Evolutionary conservation across 1,284 basidiomycete species (phyloP).

Genomic region (Cystobasidium pallidum): DNA sequence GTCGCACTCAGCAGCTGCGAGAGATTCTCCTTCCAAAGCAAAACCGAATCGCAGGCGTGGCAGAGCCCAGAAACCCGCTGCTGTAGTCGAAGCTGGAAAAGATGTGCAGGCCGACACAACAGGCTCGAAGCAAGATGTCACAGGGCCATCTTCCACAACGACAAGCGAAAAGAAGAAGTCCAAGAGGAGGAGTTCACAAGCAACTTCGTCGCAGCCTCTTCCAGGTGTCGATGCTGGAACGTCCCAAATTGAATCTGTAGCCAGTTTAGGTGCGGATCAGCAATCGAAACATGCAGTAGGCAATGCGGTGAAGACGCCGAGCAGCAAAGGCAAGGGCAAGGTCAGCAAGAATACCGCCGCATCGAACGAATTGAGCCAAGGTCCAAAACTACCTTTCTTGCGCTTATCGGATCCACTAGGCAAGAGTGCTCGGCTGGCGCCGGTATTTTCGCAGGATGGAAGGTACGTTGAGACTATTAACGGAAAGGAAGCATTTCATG

Average conservation of each 20-base stretch:
- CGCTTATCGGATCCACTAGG: slow-evolving; percentile 24
- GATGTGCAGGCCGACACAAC: not conserved
- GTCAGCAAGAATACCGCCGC: slow-evolving; percentile 5
- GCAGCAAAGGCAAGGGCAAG: slow-evolving; percentile 22
- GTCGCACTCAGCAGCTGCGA: not conserved
- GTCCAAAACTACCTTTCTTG: slow-evolving; percentile 20
- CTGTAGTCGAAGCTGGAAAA: slow-evolving; percentile 1
- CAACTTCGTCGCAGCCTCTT: not conserved
- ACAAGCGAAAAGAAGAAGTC: not conserved
- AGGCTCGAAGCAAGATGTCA: not conserved
- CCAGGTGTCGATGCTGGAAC: not conserved
- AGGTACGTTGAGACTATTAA: slow-evolving; percentile 63
- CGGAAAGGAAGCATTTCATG: slow-evolving; percentile 30
- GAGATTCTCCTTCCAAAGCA: not conserved
- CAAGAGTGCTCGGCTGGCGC: slow-evolving; percentile 60
- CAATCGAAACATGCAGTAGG: not conserved
- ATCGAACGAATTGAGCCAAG: not conserved
- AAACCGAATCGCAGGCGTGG: not conserved
- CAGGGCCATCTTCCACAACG: not conserved
- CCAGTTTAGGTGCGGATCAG: not conserved
- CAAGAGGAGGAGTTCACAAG: not conserved
- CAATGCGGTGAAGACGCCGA: not conserved
- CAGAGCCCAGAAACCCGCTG: not conserved
- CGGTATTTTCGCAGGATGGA: slow-evolving; percentile 82
- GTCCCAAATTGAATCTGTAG: not conserved